A percentile compares a stretch with the other conserved stretches of the same genome.
These are phyloP conservation scores for Colletotrichum tamarilloi DNA, from an alignment of 2,329 filamentous ascomycete genomes.

Conservation along the genomic window DNA sequence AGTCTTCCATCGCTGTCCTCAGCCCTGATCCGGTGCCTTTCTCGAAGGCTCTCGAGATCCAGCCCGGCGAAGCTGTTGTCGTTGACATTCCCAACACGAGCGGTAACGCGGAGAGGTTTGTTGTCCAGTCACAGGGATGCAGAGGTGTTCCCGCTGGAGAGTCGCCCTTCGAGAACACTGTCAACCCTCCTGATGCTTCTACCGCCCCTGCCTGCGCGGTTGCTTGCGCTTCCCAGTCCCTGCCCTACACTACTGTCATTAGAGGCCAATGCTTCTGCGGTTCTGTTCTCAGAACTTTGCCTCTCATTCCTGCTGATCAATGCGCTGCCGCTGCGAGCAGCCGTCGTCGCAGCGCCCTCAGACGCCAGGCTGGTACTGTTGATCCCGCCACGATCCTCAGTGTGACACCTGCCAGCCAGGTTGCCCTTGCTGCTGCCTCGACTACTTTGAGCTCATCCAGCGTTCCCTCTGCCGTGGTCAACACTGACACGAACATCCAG, in stretches of 20 bases:
- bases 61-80: conserved; percentile 5
- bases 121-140: conserved; percentile 8
- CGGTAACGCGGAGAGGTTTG: not conserved
- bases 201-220: not conserved
- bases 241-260: not conserved
- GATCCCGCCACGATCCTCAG: not conserved
- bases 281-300: not conserved
- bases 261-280: conserved; percentile 14
- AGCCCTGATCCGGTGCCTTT: not conserved
- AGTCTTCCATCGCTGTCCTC: not conserved
- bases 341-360: not conserved
- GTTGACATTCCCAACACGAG: not conserved
- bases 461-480: not conserved
- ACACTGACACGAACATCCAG: not conserved
- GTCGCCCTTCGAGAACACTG: conserved; percentile 10
- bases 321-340: not conserved
- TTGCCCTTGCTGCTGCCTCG: not conserved
- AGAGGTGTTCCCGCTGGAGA: conserved; percentile 17
- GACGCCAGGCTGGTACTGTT: conserved; percentile 10
- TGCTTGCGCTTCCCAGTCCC: not conserved
- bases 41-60: not conserved
- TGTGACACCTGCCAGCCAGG: conserved; percentile 8
- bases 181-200: not conserved
- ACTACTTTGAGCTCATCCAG: not conserved
- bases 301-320: not conserved